Evolutionary conservation across 768 basidiomycete genomes (phyloP), one percentile per base, ranked within the genome.

Genomic region (Mycena galericulata): DNA sequence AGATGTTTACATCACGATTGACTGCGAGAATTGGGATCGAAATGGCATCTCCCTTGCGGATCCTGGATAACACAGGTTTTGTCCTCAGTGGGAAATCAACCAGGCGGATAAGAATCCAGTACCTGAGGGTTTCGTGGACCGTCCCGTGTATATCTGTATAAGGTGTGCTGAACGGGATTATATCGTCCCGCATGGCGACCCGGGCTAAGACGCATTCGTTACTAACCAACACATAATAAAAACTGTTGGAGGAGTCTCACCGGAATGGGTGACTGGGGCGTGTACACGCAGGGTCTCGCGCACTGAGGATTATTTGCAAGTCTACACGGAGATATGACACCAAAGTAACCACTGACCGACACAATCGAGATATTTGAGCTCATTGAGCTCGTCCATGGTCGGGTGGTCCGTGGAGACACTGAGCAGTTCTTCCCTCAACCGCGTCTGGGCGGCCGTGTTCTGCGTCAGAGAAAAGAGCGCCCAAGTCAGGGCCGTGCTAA

Each of bases 311-410:
- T n/a, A n/a, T 12, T 29, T 29, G 6, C 27, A 32, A 17, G 9
- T 38, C 17, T 38, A 17, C 9, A 38, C 17, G 38, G 38, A 38
- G 9, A 17, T 9, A 38, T 38, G 38, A 26, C 14, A 9, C 9
- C 38, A 38, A 9, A 38, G 38, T 38, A 38, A 38, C 17, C 38
- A 38, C 10, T 9, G 38, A 38, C 9, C 36, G 10, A 57, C 56
- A 6, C 56, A 57, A 36, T 62, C 62, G 17, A 62, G 41, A 26
- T 54, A 62, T 2, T 26, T 36, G 12, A 62, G 30, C 14, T n/a
- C 38, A 12, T 62, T 62, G 7, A 62, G 51, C 20, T 41, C 51
- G 50, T 62, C 62, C 62, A 54, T 53, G 8, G 62, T 43, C 4
- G 59, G 59, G n/a, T 36, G 38, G 10, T 38, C 59, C 4, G 5